Evolutionary conservation across 768 basidiomycete species (phyloP).

Genomic region (Tulasnella sp.): DNA sequence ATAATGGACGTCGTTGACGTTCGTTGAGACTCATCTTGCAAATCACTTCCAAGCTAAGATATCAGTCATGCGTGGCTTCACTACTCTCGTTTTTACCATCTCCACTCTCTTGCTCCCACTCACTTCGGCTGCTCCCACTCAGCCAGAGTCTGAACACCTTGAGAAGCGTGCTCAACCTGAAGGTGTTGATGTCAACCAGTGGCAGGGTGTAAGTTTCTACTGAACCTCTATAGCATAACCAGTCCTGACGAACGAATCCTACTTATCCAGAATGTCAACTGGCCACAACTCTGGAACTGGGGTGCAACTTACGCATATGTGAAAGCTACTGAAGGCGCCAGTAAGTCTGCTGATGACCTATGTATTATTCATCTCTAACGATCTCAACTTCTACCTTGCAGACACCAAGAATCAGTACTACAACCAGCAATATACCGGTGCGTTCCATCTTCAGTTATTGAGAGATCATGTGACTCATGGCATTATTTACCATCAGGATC

Average conservation of each 20-base stretch:
- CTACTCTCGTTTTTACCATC: no score
- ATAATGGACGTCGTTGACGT: no score
- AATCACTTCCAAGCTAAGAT: no score
- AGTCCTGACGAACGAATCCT: no score
- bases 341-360: not conserved
- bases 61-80: no score
- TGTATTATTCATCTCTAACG: not conserved
- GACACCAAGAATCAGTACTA: not conserved
- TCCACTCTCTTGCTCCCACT: not conserved
- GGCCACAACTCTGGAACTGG: not conserved
- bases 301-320: not conserved
- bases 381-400: not conserved
- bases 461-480: no score
- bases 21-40: no score
- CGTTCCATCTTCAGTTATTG: no score
- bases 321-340: not conserved
- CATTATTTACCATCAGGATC: no score
- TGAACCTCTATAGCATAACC: no score
- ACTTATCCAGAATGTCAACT: not conserved
- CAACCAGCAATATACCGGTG: not conserved
- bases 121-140: not conserved
- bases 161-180: constrained; percentile 31
- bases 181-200: constrained; percentile 45
- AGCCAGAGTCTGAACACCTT: no score
- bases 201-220: constrained; percentile 28